These are phyloP conservation scores for Coriaria nepalensis DNA, from an alignment of 306 rosid species.

Conservation along the genomic window DNA sequence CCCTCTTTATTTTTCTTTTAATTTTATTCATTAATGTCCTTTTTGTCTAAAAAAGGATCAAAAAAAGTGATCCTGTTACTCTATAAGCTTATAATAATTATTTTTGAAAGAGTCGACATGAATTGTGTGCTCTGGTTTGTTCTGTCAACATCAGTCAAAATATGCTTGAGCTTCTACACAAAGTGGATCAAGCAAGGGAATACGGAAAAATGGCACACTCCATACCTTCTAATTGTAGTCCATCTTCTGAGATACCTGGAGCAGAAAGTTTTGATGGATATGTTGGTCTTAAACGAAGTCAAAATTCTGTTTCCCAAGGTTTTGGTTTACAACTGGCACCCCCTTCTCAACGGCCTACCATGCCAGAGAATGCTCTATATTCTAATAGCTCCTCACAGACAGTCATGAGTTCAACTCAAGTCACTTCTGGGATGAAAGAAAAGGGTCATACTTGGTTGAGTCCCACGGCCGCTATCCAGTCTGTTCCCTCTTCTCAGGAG, in stretches of 20 bases:
- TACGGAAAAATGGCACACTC: slow-evolving; percentile 16
- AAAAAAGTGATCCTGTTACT: no score
- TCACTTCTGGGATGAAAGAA: slow-evolving; percentile 40
- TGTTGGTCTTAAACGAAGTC: slow-evolving; percentile 48
- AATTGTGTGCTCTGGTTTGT: slow-evolving; percentile 18
- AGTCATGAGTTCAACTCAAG: slow-evolving; percentile 27
- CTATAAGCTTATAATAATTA: background rate
- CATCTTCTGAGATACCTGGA: slow-evolving; percentile 55
- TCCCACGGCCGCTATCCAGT: slow-evolving; percentile 29
- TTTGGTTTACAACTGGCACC: slow-evolving; percentile 94
- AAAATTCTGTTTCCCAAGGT: slow-evolving; percentile 55
- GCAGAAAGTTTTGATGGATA: slow-evolving; percentile 74
- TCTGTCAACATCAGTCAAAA: slow-evolving; percentile 56
- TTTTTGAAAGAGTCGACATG: slow-evolving; percentile 9
- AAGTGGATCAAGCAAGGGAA: slow-evolving; percentile 57
- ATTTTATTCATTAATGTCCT: no score
- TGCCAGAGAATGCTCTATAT: slow-evolving; percentile 26
- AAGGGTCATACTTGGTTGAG: slow-evolving; percentile 43
- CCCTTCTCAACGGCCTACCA: slow-evolving; percentile 59
- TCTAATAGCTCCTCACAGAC: slow-evolving; percentile 42
- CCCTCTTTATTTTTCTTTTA: no score
- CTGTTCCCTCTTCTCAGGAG: slow-evolving; percentile 25
- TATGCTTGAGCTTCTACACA: slow-evolving; percentile 87
- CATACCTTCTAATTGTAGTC: slow-evolving; percentile 32
- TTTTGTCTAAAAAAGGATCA: no score